These are phyloP conservation scores for Dimargaris verticillata DNA, from an alignment of 192 early-diverging fungal genomes.

Conservation along the genomic window DNA sequence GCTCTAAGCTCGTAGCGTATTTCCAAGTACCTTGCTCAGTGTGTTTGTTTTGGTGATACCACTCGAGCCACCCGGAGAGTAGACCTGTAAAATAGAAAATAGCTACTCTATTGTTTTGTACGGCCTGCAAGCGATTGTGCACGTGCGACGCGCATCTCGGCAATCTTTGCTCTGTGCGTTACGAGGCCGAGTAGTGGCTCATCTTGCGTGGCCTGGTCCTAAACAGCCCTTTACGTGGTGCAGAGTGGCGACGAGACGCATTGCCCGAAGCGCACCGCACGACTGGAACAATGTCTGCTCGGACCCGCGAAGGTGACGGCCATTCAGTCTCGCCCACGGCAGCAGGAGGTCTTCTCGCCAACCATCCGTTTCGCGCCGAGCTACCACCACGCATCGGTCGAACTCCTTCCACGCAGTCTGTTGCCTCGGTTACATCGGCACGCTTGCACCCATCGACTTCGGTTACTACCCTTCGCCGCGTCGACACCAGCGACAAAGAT, in stretches of 20 bases:
- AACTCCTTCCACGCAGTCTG: background rate
- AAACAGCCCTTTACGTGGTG: too few relatives aligned
- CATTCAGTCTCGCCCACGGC: background rate
- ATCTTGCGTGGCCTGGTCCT: too few relatives aligned
- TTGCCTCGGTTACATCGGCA: background rate
- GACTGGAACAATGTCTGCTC: background rate
- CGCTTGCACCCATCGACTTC: background rate
- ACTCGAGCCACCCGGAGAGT: background rate
- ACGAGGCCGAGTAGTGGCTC: background rate
- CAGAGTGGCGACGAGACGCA: too few relatives aligned
- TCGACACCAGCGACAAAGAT: background rate
- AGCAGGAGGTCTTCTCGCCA: background rate
- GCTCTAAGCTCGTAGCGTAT: background rate
- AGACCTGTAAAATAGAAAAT: background rate
- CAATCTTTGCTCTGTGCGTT: background rate
- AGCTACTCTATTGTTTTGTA: background rate
- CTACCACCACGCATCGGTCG: background rate
- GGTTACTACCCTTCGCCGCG: background rate
- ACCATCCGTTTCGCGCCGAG: background rate
- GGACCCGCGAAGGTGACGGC: background rate
- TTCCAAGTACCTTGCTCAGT: background rate
- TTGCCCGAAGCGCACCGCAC: too few relatives aligned
- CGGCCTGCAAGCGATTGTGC: background rate
- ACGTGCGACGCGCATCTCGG: background rate
- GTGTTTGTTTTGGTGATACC: background rate